Percentiles rank a stretch among this genome's conserved stretches.
phyloP scores from a whole-genome alignment of 2,329 filamentous ascomycete species.

The Phialemonium atrogriseum region DNA sequence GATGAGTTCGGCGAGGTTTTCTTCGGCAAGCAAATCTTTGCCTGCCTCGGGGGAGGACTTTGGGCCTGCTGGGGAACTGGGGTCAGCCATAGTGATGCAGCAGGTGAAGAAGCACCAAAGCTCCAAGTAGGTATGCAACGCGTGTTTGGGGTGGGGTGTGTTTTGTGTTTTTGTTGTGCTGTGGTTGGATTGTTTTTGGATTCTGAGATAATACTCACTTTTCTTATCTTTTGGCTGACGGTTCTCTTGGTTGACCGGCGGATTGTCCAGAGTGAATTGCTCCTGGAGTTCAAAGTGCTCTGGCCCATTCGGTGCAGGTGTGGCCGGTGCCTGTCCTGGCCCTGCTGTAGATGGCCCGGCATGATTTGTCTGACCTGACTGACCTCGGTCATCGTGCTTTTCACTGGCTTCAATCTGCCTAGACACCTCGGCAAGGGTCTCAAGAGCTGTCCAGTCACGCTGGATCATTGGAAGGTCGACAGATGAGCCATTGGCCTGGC shows the following conservation, averaged over 20 bases:
- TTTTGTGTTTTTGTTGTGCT: constrained; percentile 9
- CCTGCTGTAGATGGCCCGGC: constrained; percentile 12
- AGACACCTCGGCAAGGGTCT: constrained; percentile 83
- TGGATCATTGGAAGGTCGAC: constrained; percentile 30
- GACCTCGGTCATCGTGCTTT: constrained; percentile 46
- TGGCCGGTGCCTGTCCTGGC: constrained; percentile 11
- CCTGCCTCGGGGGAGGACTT: constrained; percentile 12
- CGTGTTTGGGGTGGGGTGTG: constrained; percentile 5
- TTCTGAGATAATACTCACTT: constrained; percentile 18
- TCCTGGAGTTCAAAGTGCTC: constrained; percentile 48
- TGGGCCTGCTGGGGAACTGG: no score
- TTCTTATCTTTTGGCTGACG: constrained; percentile 24
- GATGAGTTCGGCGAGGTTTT: constrained; percentile 40
- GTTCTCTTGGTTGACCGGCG: constrained; percentile 40
- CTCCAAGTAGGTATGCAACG: no score
- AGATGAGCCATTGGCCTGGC: constrained; percentile 13
- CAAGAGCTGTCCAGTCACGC: constrained; percentile 66
- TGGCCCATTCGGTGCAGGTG: constrained; percentile 12
- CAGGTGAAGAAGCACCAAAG: no score
- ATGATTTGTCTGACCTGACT: no score
- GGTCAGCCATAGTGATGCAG: no score
- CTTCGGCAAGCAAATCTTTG: constrained; percentile 34
- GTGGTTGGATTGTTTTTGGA: not conserved
- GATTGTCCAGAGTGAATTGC: constrained; percentile 50
- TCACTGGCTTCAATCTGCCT: constrained; percentile 64